These are phyloP conservation scores for Calycina marina DNA, from an alignment of 2,329 filamentous ascomycete genomes.

Conservation along the genomic window DNA sequence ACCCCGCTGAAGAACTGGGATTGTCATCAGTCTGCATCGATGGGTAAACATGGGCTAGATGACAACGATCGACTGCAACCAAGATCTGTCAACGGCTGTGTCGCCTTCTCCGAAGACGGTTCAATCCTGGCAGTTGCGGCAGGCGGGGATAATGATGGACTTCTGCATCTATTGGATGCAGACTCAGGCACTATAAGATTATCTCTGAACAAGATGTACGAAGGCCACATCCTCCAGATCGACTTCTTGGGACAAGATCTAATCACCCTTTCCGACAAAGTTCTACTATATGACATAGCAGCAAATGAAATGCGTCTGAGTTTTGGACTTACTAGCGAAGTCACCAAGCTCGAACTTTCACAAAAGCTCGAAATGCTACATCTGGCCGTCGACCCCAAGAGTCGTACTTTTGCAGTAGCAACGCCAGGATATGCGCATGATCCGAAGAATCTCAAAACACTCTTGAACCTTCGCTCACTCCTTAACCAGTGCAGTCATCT, in stretches of 20 bases:
- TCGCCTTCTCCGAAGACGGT: slow-evolving; percentile 73
- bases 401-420: slow-evolving; percentile 51
- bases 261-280: slow-evolving; percentile 56
- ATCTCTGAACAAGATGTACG: slow-evolving; percentile 53
- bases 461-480: slow-evolving; percentile 29
- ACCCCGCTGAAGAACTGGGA: slow-evolving; percentile 60
- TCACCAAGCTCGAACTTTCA: slow-evolving; percentile 19
- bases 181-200: slow-evolving; percentile 50
- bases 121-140: slow-evolving; percentile 63
- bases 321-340: slow-evolving; percentile 36
- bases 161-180: slow-evolving; percentile 65
- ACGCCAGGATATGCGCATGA: slow-evolving; percentile 23
- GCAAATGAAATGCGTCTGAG: slow-evolving; percentile 58
- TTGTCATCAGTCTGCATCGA: slow-evolving; percentile 43
- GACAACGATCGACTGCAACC: slow-evolving; percentile 17
- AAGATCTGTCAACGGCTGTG: slow-evolving; percentile 34
- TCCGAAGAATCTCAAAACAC: slow-evolving; percentile 13
- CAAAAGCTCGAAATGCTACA: slow-evolving; percentile 38
- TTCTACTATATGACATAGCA: slow-evolving; percentile 76
- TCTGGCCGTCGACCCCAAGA: slow-evolving; percentile 54
- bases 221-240: slow-evolving; percentile 49
- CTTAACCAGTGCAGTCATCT: slow-evolving; percentile 27
- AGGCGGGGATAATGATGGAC: slow-evolving; percentile 37
- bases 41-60: slow-evolving; percentile 28
- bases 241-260: slow-evolving; percentile 60